These are phyloP conservation scores for Aspergillus neotritici DNA, from an alignment of 2,329 filamentous ascomycete species.

Conservation along the genomic window DNA sequence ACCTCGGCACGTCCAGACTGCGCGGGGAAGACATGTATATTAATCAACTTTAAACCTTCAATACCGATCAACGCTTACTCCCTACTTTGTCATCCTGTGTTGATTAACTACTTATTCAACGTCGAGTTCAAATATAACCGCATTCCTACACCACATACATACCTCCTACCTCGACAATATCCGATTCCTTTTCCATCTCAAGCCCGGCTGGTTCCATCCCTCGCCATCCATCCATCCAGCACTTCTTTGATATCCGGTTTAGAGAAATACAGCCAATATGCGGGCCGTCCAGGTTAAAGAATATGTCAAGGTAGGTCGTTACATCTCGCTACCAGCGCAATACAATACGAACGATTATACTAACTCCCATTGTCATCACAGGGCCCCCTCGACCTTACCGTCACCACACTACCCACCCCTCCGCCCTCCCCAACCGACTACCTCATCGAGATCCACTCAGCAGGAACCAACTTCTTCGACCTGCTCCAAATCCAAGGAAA, in stretches of 20 bases:
- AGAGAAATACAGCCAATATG: slow-evolving; percentile 49
- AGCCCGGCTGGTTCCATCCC: too few relatives aligned
- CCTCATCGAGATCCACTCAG: slow-evolving; percentile 77
- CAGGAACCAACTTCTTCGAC: slow-evolving; percentile 95
- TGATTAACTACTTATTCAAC: too few relatives aligned
- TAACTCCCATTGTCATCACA: slow-evolving; percentile 31
- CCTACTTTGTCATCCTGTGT: background rate
- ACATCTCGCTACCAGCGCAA: background rate
- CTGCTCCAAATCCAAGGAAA: slow-evolving; percentile 91
- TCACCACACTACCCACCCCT: slow-evolving; percentile 70
- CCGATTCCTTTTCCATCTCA: too few relatives aligned
- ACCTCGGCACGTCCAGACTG: slow-evolving; percentile 11
- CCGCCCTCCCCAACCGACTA: slow-evolving; percentile 68
- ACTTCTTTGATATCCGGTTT: background rate
- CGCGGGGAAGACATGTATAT: slow-evolving; percentile 5
- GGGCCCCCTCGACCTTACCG: slow-evolving; percentile 72
- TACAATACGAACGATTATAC: slow-evolving; percentile 5
- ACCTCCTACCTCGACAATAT: background rate
- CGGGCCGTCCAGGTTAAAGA: slow-evolving; percentile 66
- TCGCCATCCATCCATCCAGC: background rate
- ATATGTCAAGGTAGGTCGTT: slow-evolving; percentile 61
- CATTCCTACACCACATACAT: too few relatives aligned
- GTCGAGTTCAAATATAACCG: too few relatives aligned
- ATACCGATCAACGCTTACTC: too few relatives aligned
- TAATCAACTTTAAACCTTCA: background rate